A percentile compares a stretch with the other conserved stretches of the same genome.
These are phyloP conservation scores for Alopecurus myosuroides DNA, from an alignment of 176 grass and related monocot genomes.

Conservation along the genomic window DNA sequence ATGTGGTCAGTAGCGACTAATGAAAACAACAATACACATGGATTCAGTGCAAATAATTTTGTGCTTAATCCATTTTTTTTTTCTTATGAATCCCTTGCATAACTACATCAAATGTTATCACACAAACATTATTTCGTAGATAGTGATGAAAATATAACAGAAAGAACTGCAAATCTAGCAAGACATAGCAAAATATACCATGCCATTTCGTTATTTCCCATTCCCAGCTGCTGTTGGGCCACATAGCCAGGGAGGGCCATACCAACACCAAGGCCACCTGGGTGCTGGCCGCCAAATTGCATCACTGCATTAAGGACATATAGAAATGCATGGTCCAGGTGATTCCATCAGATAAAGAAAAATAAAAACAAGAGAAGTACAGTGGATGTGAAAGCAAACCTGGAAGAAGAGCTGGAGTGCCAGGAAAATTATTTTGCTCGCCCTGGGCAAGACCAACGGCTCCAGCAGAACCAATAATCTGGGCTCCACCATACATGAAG, in stretches of 20 bases:
- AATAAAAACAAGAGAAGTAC: background rate
- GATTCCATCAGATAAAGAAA: background rate
- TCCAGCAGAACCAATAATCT: slow-evolving; percentile 68
- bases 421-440: slow-evolving; percentile 86
- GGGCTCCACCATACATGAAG: slow-evolving; percentile 69
- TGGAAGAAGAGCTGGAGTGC: slow-evolving; percentile 91
- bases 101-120: background rate
- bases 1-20: background rate
- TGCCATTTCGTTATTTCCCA: slow-evolving; percentile 85
- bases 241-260: slow-evolving; percentile 98
- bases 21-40: slow-evolving; percentile 10
- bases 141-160: background rate
- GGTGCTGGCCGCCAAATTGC: slow-evolving; percentile 87
- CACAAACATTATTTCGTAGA: background rate
- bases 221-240: slow-evolving; percentile 82
- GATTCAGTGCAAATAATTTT: background rate
- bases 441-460: slow-evolving; percentile 60
- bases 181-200: slow-evolving; percentile 55
- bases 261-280: slow-evolving; percentile 70
- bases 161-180: background rate
- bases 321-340: background rate
- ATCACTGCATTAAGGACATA: slow-evolving; percentile 55
- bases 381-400: slow-evolving; percentile 42
- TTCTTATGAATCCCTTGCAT: background rate
- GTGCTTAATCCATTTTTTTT: background rate